phyloP scores from a whole-genome alignment of 1,284 basidiomycete genomes.

The Heterobasidion irregulare region DNA sequence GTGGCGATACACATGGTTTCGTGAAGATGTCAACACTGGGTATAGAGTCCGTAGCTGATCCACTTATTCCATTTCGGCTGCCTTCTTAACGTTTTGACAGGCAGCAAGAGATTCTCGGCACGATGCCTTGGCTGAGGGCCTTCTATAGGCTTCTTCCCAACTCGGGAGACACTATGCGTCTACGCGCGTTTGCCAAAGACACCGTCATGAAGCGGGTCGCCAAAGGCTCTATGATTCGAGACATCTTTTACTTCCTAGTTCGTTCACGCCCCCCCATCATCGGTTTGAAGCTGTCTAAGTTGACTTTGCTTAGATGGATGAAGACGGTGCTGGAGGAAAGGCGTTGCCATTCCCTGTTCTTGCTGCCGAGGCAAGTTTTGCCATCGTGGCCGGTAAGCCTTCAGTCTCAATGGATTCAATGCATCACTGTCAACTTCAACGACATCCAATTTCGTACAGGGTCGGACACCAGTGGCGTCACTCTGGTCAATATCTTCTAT shows the following conservation, averaged over 20 bases:
- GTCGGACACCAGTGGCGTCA: constrained; percentile 30
- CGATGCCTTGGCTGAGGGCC: neutral
- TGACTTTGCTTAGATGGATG: neutral
- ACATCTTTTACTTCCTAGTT: neutral
- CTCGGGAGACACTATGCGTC: neutral
- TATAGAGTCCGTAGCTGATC: too few relatives aligned
- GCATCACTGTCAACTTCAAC: neutral
- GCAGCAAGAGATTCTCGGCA: neutral
- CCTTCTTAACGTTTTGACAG: neutral
- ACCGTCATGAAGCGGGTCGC: neutral
- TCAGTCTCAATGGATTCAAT: neutral
- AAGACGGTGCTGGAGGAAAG: neutral
- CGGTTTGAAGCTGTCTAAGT: neutral
- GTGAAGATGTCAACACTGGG: neutral
- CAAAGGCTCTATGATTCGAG: neutral
- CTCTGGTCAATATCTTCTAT: constrained; percentile 25
- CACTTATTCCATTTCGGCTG: too few relatives aligned
- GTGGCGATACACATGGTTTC: constrained; percentile 14
- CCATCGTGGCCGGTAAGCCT: neutral
- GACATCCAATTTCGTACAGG: constrained; percentile 17
- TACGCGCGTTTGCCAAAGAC: neutral
- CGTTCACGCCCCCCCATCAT: neutral
- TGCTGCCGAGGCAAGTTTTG: neutral
- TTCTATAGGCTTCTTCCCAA: neutral
- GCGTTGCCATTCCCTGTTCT: neutral